A percentile compares a stretch with the other conserved stretches of the same genome.
These are phyloP conservation scores for Knoxia roxburghii DNA, from an alignment of 257 asterid genomes.

Conservation along the genomic window DNA sequence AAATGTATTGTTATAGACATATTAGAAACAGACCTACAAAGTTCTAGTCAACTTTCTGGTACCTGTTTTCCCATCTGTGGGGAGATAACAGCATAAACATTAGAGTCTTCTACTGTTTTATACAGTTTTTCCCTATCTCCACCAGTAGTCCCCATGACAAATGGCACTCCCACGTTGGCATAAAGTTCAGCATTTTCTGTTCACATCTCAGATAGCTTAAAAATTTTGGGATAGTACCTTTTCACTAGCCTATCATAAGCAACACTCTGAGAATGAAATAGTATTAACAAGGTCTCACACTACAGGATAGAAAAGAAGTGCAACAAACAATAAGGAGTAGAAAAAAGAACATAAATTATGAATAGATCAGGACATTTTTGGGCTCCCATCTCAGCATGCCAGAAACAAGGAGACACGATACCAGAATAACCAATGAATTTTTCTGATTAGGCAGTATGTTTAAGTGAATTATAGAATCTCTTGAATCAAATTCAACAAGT, in stretches of 20 bases:
- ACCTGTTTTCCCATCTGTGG: conserved; percentile 99
- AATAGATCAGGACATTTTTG: background rate
- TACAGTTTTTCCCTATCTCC: conserved; percentile 84
- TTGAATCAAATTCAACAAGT: no score
- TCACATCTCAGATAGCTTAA: conserved; percentile 2
- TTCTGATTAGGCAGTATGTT: no score
- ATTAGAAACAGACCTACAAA: background rate
- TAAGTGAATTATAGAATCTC: no score
- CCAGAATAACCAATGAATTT: background rate
- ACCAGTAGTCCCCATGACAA: conserved; percentile 97
- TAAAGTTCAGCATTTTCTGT: conserved; percentile 82
- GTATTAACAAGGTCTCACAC: background rate
- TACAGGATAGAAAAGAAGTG: background rate
- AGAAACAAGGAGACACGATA: background rate
- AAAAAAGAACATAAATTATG: background rate
- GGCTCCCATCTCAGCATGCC: background rate
- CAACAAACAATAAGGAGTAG: background rate
- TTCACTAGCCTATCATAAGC: background rate
- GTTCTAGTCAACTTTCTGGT: conserved; percentile 4
- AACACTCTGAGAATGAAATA: background rate
- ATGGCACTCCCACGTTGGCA: conserved; percentile 91
- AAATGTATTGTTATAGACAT: conserved; percentile 4
- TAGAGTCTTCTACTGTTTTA: conserved; percentile 71
- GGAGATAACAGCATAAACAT: conserved; percentile 82
- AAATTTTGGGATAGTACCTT: background rate